Evolutionary conservation across 768 basidiomycete genomes (phyloP).

Genomic region (Crassisporium funariophilum): DNA sequence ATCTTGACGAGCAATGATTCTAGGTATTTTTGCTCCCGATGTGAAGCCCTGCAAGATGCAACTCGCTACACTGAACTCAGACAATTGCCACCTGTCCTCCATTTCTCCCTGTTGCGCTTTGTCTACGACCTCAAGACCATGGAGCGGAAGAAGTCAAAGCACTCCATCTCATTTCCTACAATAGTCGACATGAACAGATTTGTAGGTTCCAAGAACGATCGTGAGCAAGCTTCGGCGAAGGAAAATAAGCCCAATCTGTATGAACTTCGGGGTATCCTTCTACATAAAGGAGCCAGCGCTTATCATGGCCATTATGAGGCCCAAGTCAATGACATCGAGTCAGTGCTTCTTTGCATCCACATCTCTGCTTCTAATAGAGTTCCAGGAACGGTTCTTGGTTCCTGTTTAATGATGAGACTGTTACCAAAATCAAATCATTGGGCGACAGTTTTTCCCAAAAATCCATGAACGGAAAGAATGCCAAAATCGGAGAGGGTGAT

Average conservation of each 20-base stretch:
- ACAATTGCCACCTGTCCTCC: constrained; percentile 81
- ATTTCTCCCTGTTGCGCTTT: constrained; percentile 93
- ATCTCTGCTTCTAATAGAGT: constrained; percentile 9
- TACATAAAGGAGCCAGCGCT: constrained; percentile 92
- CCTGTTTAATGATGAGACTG: constrained; percentile 89
- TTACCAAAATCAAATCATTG: constrained; percentile 61
- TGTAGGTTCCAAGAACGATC: constrained; percentile 37
- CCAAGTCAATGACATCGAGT: constrained; percentile 77
- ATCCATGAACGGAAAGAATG: constrained; percentile 29
- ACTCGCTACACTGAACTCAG: constrained; percentile 73
- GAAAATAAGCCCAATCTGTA: constrained; percentile 49
- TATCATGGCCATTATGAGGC: constrained; percentile 91
- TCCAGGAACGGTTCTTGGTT: constrained; percentile 76
- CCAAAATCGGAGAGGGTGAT: constrained; percentile 25
- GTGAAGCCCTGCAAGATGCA: constrained; percentile 75
- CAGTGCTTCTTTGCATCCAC: constrained; percentile 25
- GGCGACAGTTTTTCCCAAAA: constrained; percentile 43
- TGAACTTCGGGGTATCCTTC: constrained; percentile 79
- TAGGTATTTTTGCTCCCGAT: constrained; percentile 82
- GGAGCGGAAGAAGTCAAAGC: constrained; percentile 87
- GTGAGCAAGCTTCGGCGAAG: constrained; percentile 14
- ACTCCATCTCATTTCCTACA: constrained; percentile 76
- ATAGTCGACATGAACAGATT: constrained; percentile 73
- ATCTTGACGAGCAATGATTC: not conserved
- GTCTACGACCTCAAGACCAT: constrained; percentile 78